Conservation (phyloP, 208 protist genomes). For the Vickermania spadyakhi region DNA sequence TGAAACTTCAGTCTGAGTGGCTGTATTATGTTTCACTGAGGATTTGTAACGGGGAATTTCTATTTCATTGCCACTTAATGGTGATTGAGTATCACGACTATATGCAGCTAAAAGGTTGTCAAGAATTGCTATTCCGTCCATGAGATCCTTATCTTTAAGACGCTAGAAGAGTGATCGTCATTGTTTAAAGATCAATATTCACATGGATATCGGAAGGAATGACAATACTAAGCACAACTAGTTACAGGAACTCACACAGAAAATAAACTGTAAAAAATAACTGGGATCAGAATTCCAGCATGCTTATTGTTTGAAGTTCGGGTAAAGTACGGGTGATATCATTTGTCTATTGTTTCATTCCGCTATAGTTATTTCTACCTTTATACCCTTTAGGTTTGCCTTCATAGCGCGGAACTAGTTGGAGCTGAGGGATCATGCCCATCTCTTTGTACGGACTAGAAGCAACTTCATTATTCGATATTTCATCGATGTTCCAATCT, state of each 20-base stretch:
- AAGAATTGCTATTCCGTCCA: background rate
- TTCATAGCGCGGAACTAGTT: constrained; percentile 76
- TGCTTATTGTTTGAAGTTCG: too few species aligned
- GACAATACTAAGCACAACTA: background rate
- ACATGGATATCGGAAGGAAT: background rate
- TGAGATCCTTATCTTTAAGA: background rate
- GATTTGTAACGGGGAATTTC: background rate
- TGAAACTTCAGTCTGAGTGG: background rate
- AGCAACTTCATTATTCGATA: constrained; percentile 29
- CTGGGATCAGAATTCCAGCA: too few species aligned
- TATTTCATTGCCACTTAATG: background rate
- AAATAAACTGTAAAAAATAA: constrained; percentile 1
- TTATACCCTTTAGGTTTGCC: constrained; percentile 57
- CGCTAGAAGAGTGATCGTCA: background rate
- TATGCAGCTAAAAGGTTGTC: background rate
- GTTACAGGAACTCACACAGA: background rate
- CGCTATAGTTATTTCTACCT: constrained; percentile 76
- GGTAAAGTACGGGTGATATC: too few species aligned
- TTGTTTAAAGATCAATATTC: background rate
- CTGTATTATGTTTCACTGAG: background rate
- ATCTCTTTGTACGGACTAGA: constrained; percentile 83
- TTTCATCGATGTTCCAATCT: constrained; percentile 85
- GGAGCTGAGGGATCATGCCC: constrained; percentile 57
- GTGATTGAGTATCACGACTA: background rate
- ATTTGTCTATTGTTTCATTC: constrained; percentile 62